Evolutionary conservation across 2,329 filamentous ascomycete genomes (phyloP).

Genomic region (Paecilomyces fulvus): DNA sequence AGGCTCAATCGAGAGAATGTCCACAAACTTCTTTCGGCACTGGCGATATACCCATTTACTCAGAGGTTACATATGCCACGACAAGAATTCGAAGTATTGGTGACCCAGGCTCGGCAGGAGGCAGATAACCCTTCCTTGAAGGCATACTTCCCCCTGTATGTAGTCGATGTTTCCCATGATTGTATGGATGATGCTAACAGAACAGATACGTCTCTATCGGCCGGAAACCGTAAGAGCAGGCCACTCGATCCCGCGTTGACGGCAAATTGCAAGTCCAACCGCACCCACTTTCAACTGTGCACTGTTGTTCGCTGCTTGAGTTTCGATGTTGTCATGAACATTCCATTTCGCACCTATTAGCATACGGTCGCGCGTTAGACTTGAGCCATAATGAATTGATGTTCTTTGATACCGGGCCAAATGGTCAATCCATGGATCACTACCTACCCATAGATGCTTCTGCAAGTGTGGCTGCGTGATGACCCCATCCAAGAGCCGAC

Average conservation of each 20-base stretch:
- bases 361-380: slow-evolving; percentile 1
- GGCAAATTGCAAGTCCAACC: neutral
- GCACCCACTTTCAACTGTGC: neutral
- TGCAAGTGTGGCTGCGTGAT: neutral
- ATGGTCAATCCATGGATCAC: neutral
- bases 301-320: neutral
- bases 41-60: slow-evolving; percentile 39
- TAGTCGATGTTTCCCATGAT: slow-evolving; percentile 1
- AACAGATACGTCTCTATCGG: slow-evolving; percentile 36
- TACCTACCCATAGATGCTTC: neutral
- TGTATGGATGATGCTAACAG: slow-evolving; percentile 11
- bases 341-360: neutral
- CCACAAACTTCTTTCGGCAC: slow-evolving; percentile 27
- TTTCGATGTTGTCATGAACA: neutral
- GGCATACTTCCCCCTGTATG: slow-evolving; percentile 39
- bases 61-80: slow-evolving; percentile 33
- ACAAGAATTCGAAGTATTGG: slow-evolving; percentile 28
- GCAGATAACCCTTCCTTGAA: slow-evolving; percentile 29
- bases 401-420: neutral
- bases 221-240: slow-evolving; percentile 22
- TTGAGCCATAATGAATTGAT: neutral
- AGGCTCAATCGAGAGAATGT: slow-evolving; percentile 30
- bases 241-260: neutral
- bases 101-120: slow-evolving; percentile 30
- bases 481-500: neutral